Conservation (phyloP, 305 asterid species). For the Fraxinus albicans region DNA sequence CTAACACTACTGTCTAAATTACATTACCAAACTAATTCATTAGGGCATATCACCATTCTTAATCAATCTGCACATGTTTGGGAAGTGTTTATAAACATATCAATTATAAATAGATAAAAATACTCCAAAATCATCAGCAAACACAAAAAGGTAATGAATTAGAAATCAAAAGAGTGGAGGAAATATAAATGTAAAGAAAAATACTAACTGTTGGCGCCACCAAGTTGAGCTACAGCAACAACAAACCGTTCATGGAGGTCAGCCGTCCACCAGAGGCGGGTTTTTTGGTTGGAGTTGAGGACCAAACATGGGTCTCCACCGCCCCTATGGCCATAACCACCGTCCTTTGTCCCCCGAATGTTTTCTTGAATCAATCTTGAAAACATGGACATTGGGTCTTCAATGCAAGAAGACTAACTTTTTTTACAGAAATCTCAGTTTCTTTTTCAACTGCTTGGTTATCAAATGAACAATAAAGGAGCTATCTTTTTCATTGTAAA, state of each 20-base stretch:
- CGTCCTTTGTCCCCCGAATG: slow-evolving; percentile 20
- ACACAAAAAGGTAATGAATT: not conserved
- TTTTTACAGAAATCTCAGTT: not conserved
- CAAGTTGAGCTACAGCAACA: slow-evolving; percentile 89
- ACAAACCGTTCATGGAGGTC: slow-evolving; percentile 88
- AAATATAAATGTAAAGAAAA: not conserved
- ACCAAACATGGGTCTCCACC: slow-evolving; percentile 64
- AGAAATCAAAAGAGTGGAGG: not conserved
- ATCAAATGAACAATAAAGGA: not conserved
- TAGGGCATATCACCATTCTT: not conserved
- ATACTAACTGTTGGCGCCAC: slow-evolving; percentile 38
- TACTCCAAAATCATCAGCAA: not conserved
- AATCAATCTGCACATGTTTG: not conserved
- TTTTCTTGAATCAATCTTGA: slow-evolving; percentile 53
- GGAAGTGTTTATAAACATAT: too few relatives aligned
- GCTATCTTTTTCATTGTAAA: not conserved
- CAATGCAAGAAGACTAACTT: not conserved
- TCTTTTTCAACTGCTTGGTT: not conserved
- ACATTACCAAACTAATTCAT: not conserved
- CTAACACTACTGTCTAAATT: too few relatives aligned
- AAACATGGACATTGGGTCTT: slow-evolving; percentile 30
- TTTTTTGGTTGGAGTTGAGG: slow-evolving; percentile 75
- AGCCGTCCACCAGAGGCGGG: slow-evolving; percentile 88
- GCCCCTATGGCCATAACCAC: slow-evolving; percentile 47
- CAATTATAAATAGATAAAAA: not conserved